These are phyloP conservation scores for Phytophthora pisi DNA, from an alignment of 352 stramenopile species.

Conservation along the genomic window DNA sequence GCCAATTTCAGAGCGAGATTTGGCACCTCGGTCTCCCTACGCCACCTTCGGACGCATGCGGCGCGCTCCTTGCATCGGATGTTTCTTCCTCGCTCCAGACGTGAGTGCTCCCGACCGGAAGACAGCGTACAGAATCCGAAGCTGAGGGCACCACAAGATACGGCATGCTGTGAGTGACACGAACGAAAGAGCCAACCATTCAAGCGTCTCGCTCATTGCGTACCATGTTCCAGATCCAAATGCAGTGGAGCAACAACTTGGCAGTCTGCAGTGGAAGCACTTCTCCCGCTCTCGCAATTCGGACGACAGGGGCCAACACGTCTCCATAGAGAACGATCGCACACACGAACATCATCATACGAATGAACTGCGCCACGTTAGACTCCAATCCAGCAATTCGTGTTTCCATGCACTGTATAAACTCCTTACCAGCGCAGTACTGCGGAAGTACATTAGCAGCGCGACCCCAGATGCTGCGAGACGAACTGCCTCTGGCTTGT, in stretches of 20 bases:
- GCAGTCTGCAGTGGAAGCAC: conserved; percentile 7
- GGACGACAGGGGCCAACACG: conserved; percentile 47
- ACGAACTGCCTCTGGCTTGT: conserved; percentile 59
- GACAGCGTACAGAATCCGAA: conserved; percentile 40
- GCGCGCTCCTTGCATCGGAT: conserved; percentile 5
- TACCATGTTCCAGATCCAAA: conserved; percentile 51
- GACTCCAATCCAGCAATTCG: background rate
- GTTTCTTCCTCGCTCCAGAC: conserved; percentile 11
- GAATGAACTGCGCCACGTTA: conserved; percentile 53
- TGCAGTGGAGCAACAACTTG: conserved; percentile 43
- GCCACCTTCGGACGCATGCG: conserved; percentile 32
- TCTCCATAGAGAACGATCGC: conserved; percentile 65
- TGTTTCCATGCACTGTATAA: background rate
- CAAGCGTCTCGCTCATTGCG: conserved; percentile 3
- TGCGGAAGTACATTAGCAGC: conserved; percentile 71
- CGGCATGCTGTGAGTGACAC: background rate
- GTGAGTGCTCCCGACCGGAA: conserved; percentile 41
- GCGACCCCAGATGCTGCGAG: conserved; percentile 34
- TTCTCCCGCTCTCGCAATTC: conserved; percentile 18
- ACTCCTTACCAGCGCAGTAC: conserved; percentile 45
- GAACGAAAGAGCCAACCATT: background rate
- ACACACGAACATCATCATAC: conserved; percentile 60
- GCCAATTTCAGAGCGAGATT: too few species aligned
- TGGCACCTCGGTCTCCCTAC: background rate
- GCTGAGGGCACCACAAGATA: conserved; percentile 15